These are phyloP conservation scores for Aspergillus melleus DNA, from an alignment of 2,329 filamentous ascomycete genomes.

Conservation along the genomic window DNA sequence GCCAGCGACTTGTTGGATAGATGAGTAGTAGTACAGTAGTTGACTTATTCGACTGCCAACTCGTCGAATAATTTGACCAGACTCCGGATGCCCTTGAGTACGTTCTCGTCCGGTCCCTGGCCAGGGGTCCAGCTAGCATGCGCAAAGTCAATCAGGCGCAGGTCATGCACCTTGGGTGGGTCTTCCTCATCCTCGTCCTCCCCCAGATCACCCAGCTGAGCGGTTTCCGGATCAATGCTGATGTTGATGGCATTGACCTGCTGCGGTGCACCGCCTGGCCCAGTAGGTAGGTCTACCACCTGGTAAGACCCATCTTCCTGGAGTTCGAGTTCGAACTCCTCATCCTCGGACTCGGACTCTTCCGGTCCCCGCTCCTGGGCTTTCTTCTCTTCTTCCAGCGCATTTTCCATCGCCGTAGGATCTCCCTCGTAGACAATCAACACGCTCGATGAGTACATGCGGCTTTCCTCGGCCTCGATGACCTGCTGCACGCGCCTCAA, in stretches of 20 bases:
- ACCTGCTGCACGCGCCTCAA: slow-evolving; percentile 48
- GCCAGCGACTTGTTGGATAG: slow-evolving; percentile 27
- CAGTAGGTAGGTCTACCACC: slow-evolving; percentile 32
- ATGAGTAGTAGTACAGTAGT: slow-evolving; percentile 7
- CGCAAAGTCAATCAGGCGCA: slow-evolving; percentile 96
- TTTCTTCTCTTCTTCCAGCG: slow-evolving; percentile 48
- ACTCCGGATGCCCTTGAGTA: slow-evolving; percentile 71
- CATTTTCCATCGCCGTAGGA: slow-evolving; percentile 52
- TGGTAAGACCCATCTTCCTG: slow-evolving; percentile 32
- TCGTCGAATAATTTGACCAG: slow-evolving; percentile 70
- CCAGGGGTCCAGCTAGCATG: slow-evolving; percentile 84
- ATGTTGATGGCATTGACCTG: slow-evolving; percentile 32
- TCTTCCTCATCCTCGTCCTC: slow-evolving; percentile 57
- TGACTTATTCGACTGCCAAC: slow-evolving; percentile 45
- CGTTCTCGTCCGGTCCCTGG: slow-evolving; percentile 82
- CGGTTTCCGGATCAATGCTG: slow-evolving; percentile 35
- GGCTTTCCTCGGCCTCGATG: slow-evolving; percentile 58
- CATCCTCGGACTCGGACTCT: slow-evolving; percentile 36
- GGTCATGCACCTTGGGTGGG: slow-evolving; percentile 67
- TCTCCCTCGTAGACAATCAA: slow-evolving; percentile 68
- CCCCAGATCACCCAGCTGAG: slow-evolving; percentile 49
- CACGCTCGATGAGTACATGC: slow-evolving; percentile 68
- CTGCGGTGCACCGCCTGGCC: slow-evolving; percentile 28
- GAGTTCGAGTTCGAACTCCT: slow-evolving; percentile 28
- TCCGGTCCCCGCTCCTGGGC: slow-evolving; percentile 19